phyloP scores from a whole-genome alignment of 2,329 filamentous ascomycete genomes.

The Aspergillus sergii region DNA sequence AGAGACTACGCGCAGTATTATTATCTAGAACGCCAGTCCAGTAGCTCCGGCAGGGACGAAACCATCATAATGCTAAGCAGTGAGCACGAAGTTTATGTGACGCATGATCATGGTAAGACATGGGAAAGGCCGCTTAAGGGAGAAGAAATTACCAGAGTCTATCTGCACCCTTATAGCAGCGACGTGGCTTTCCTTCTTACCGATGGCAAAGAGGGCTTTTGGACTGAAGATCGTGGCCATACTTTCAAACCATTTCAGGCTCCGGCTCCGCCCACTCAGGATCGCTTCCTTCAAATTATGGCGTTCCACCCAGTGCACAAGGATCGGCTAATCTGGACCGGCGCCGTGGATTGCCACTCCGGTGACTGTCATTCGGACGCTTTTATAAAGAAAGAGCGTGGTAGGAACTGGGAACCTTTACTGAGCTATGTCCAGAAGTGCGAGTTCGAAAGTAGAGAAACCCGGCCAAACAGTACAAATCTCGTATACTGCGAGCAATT shows the following conservation, averaged over 20 bases:
- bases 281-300: conserved; percentile 55
- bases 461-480: conserved; percentile 60
- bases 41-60: conserved; percentile 69
- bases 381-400: conserved; percentile 77
- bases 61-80: conserved; percentile 66
- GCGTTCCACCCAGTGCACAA: conserved; percentile 82
- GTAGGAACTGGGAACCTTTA: conserved; percentile 74
- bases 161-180: conserved; percentile 78
- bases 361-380: conserved; percentile 71
- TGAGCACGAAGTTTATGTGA: conserved; percentile 68
- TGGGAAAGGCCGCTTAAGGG: conserved; percentile 75
- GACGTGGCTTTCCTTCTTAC: conserved; percentile 89
- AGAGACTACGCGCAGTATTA: conserved; percentile 58
- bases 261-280: conserved; percentile 60
- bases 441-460: conserved; percentile 76
- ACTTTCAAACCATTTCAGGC: conserved; percentile 74
- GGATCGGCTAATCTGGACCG: conserved; percentile 92
- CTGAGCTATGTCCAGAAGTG: conserved; percentile 77
- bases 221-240: conserved; percentile 77
- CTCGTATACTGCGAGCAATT: conserved; percentile 68
- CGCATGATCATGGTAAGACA: conserved; percentile 82
- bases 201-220: conserved; percentile 66
- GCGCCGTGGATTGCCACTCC: conserved; percentile 67
- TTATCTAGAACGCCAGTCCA: conserved; percentile 78
- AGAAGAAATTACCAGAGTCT: conserved; percentile 70